Conservation (phyloP, 2,329 filamentous ascomycete species). For the Trichocomaceae sp. region DNA sequence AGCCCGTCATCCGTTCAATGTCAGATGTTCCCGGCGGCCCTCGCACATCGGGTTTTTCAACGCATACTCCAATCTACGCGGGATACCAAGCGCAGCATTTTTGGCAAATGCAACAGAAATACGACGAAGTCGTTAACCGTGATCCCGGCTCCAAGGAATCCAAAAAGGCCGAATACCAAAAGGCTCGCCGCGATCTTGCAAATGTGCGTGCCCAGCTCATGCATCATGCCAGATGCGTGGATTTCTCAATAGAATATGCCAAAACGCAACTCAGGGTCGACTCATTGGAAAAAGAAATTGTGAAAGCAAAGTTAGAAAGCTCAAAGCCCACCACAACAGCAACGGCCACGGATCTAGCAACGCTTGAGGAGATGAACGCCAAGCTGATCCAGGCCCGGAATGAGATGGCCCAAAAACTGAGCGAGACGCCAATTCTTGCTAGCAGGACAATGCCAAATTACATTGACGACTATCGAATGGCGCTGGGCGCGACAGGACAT, state of each 20-base stretch:
- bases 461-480: slow-evolving; percentile 49
- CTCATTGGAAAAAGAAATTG: slow-evolving; percentile 19
- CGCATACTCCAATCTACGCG: slow-evolving; percentile 5
- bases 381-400: slow-evolving; percentile 15
- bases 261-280: slow-evolving; percentile 23
- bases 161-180: not conserved
- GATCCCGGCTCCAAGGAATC: not conserved
- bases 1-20: slow-evolving; percentile 8
- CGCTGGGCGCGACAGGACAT: slow-evolving; percentile 18
- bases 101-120: slow-evolving; percentile 19
- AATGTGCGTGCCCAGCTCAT: slow-evolving; percentile 19
- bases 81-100: slow-evolving; percentile 24
- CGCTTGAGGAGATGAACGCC: slow-evolving; percentile 20
- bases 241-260: not conserved
- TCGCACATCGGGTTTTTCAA: not conserved
- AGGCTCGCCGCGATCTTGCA: not conserved
- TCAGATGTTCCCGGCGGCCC: slow-evolving; percentile 8
- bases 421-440: slow-evolving; percentile 18
- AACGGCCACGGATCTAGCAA: slow-evolving; percentile 5
- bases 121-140: slow-evolving; percentile 8
- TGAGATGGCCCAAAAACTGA: slow-evolving; percentile 7
- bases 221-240: slow-evolving; percentile 19
- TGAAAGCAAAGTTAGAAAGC: slow-evolving; percentile 21
- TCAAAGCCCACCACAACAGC: slow-evolving; percentile 9
- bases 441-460: slow-evolving; percentile 25